These are phyloP conservation scores for Pachyrhizus erosus DNA, from an alignment of 306 rosid species.

Conservation along the genomic window DNA sequence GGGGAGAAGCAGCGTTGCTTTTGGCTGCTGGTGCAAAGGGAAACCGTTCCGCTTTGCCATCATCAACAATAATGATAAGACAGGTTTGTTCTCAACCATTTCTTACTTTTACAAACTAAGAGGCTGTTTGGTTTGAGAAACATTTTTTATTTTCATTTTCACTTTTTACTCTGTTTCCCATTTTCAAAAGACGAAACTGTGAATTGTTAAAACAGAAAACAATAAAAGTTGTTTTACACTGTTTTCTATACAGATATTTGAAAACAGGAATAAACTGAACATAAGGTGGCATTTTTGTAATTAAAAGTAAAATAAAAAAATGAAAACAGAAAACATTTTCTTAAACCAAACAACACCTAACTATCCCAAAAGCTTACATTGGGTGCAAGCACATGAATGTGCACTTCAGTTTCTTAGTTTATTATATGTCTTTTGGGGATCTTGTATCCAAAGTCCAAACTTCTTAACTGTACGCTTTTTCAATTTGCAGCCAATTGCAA, in stretches of 20 bases:
- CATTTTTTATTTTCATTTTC: not conserved
- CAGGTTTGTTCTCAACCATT: constrained; percentile 63
- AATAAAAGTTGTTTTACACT: not conserved
- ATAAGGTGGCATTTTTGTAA: not conserved
- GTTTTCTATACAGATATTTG: not conserved
- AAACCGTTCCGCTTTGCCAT: constrained; percentile 95
- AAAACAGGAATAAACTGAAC: not conserved
- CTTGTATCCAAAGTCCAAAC: constrained; percentile 19
- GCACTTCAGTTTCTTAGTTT: not conserved
- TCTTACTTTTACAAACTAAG: not conserved
- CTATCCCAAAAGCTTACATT: not conserved
- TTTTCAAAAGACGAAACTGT: not conserved
- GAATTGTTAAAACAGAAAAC: not conserved
- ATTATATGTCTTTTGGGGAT: not conserved
- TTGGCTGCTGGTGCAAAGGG: constrained; percentile 96
- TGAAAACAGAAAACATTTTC: not conserved
- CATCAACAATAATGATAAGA: constrained; percentile 94
- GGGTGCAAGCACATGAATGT: not conserved
- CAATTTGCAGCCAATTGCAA: constrained; percentile 84
- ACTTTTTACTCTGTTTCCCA: not conserved
- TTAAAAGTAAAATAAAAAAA: not conserved
- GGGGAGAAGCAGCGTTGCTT: constrained; percentile 99
- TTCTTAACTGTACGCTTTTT: constrained; percentile 24
- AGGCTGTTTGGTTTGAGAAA: not conserved
- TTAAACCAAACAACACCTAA: not conserved